Evolutionary conservation across 2,329 filamentous ascomycete species (phyloP).

Genomic region (Claviceps capensis): DNA sequence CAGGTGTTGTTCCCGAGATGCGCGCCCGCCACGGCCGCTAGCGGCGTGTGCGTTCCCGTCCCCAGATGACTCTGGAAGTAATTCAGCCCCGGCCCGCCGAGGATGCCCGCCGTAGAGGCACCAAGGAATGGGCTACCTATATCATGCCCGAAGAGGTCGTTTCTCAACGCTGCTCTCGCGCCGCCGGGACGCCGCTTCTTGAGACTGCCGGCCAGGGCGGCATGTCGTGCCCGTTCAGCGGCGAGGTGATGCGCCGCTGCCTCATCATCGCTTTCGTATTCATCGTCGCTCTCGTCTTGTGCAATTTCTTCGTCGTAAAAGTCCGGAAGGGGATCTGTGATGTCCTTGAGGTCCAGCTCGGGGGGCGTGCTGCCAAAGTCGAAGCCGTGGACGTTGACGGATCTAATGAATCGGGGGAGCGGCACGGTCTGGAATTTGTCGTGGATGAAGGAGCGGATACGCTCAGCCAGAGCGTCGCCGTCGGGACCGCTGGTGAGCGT

Average conservation of each 20-base stretch:
- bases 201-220: neutral
- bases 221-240: slow-evolving; percentile 3
- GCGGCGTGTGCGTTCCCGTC: slow-evolving; percentile 64
- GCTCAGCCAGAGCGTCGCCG: slow-evolving; percentile 68
- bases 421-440: slow-evolving; percentile 87
- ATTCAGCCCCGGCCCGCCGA: slow-evolving; percentile 63
- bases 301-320: slow-evolving; percentile 80
- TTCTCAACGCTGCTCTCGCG: slow-evolving; percentile 20
- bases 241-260: slow-evolving; percentile 20
- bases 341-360: slow-evolving; percentile 84
- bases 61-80: slow-evolving; percentile 73
- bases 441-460: slow-evolving; percentile 86
- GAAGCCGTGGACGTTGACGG: slow-evolving; percentile 87
- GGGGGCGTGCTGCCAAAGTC: slow-evolving; percentile 77
- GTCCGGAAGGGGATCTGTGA: slow-evolving; percentile 87
- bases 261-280: slow-evolving; percentile 14
- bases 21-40: slow-evolving; percentile 66
- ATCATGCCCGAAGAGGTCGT: slow-evolving; percentile 25
- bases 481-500: slow-evolving; percentile 81
- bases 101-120: slow-evolving; percentile 46
- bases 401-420: slow-evolving; percentile 90
- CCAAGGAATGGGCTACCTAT: slow-evolving; percentile 43
- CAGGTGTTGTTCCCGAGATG: slow-evolving; percentile 24
- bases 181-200: slow-evolving; percentile 11
- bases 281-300: slow-evolving; percentile 24